Percentiles rank a stretch among this genome's conserved stretches.
These are phyloP conservation scores for Fraxinus greggii DNA, from an alignment of 305 asterid genomes.

Conservation along the genomic window DNA sequence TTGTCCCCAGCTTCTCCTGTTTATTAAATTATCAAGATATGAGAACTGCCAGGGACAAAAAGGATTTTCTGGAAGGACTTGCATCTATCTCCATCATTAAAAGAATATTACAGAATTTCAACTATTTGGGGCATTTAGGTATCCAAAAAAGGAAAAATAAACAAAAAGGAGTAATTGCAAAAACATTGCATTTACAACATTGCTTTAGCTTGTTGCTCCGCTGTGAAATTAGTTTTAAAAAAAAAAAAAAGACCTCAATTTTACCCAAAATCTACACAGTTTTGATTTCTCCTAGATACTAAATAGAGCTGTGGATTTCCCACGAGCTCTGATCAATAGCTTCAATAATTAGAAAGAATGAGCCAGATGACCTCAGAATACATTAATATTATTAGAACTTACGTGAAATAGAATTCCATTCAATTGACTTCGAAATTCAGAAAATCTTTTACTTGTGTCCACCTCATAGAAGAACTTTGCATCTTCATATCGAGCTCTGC, in stretches of 20 bases:
- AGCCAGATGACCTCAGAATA: conserved; percentile 8
- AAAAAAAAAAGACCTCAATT: neutral
- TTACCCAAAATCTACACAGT: conserved; percentile 7
- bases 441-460: conserved; percentile 83
- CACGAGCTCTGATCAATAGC: conserved; percentile 9
- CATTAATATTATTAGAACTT: conserved; percentile 34
- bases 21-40: conserved; percentile 25
- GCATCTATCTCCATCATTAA: conserved; percentile 7
- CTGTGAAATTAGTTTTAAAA: neutral
- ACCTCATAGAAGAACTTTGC: conserved; percentile 91
- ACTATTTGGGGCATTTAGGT: neutral
- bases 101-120: conserved; percentile 14
- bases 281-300: conserved; percentile 14
- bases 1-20: conserved; percentile 93
- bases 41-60: conserved; percentile 11
- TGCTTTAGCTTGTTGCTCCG: conserved; percentile 4
- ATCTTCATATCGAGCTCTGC: conserved; percentile 97
- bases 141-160: neutral
- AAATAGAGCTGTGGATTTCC: neutral
- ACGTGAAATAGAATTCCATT: conserved; percentile 96
- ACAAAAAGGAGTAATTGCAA: neutral
- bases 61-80: conserved; percentile 19
- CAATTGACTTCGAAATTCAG: conserved; percentile 80
- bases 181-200: neutral
- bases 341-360: neutral